Evolutionary conservation across 495 filamentous ascomycete species (phyloP).

Genomic region (Aspergillus affinis): DNA sequence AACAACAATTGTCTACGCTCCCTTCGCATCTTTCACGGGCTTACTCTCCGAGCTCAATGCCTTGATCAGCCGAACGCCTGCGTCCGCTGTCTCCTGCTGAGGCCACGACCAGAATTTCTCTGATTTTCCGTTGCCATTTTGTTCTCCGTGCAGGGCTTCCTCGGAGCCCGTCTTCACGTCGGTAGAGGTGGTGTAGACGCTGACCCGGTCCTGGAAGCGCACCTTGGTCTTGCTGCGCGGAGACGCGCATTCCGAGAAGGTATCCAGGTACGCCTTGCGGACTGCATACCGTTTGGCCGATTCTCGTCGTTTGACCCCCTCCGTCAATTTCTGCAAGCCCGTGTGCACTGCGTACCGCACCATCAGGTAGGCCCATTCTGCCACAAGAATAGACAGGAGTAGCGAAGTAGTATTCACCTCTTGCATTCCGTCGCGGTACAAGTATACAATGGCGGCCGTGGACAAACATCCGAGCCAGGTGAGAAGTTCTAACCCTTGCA

Average conservation of each 20-base stretch:
- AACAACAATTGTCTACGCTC: conserved; percentile 1
- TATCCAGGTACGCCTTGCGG: conserved; percentile 64
- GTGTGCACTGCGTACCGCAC: conserved; percentile 64
- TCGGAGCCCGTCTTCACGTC: conserved; percentile 16
- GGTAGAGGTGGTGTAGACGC: conserved; percentile 30
- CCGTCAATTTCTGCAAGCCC: conserved; percentile 72
- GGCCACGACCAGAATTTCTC: conserved; percentile 36
- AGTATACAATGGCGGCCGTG: conserved; percentile 77
- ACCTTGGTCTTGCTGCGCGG: conserved; percentile 30
- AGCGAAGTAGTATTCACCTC: conserved; percentile 71
- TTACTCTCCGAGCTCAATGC: conserved; percentile 21
- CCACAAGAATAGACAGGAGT: conserved; percentile 73
- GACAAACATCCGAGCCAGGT: conserved; percentile 87
- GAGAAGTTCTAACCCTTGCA: conserved; percentile 80
- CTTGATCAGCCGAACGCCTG: conserved; percentile 39
- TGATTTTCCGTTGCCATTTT: conserved; percentile 31
- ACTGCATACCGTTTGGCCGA: conserved; percentile 67
- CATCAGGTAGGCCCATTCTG: conserved; percentile 79
- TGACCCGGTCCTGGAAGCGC: conserved; percentile 42
- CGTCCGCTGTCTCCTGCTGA: conserved; percentile 29
- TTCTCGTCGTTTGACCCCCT: conserved; percentile 74
- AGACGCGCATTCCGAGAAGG: conserved; percentile 16
- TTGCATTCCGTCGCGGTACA: conserved; percentile 67
- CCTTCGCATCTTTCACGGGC: conserved; percentile 11
- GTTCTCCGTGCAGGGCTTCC: conserved; percentile 24